Percentiles rank a stretch among this genome's conserved stretches.
Evolutionary conservation across 2,329 filamentous ascomycete species (phyloP).

Genomic region (Scedosporium apiospermum): DNA sequence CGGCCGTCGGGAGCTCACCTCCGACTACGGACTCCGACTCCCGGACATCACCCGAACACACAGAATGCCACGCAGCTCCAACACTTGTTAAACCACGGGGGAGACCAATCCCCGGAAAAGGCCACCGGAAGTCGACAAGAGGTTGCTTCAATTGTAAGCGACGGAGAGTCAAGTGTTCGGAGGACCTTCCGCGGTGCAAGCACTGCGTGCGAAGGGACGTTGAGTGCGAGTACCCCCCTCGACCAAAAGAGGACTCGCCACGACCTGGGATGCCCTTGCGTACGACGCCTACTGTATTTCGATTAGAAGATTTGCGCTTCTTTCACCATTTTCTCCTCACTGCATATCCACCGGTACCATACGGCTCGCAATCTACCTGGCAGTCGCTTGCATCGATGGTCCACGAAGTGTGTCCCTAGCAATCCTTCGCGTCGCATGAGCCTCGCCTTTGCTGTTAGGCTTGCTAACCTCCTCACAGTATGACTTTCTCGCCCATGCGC

Average conservation of each 20-base stretch:
- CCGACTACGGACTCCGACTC: neutral
- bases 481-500: slow-evolving; percentile 30
- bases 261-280: neutral
- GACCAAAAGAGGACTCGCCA: slow-evolving; percentile 3
- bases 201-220: slow-evolving; percentile 12
- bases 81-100: neutral
- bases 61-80: neutral
- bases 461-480: slow-evolving; percentile 16
- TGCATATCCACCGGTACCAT: neutral
- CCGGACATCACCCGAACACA: neutral
- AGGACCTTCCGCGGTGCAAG: slow-evolving; percentile 11
- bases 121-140: slow-evolving; percentile 10
- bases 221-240: slow-evolving; percentile 11
- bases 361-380: neutral
- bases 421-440: neutral
- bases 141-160: slow-evolving; percentile 15
- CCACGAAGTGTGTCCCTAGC: neutral
- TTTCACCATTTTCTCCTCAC: slow-evolving; percentile 8
- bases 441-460: neutral
- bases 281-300: neutral
- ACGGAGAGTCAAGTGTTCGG: slow-evolving; percentile 14
- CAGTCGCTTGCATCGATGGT: slow-evolving; percentile 1
- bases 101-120: neutral
- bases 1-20: neutral
- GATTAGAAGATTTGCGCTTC: neutral